Base-by-base conservation (phyloP, 495 filamentous ascomycete species). In the Entonaema liquescens region DNA sequence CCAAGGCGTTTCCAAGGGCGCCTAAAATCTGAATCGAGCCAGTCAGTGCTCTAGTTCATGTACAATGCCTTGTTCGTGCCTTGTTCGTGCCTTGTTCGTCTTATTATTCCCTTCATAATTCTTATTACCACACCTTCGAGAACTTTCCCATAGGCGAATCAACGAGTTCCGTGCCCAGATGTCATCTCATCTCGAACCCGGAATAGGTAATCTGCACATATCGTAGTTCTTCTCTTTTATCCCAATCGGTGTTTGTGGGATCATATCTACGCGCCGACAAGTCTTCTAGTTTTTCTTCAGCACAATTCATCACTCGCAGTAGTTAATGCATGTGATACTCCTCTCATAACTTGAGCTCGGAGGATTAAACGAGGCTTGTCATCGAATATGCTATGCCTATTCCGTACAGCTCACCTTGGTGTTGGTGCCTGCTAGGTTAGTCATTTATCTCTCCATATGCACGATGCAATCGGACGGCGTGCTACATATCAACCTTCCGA, bases 1-100 rank as follows among this genome's bases (percentile, higher is more conserved):
- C 75, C 72, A 76, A 47, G 66, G 77, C 75, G 77, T 81, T 71
- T 79, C 76, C 77, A 82, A 72, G 77, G 82, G 82, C 81, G 81
- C 77, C 73, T 83, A 84, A 76, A 72, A 50, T 67, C 60, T 47
- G 49, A 62, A 65, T 68, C 54, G 55, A 68, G 55, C 59, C 60
- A 64, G 33, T 71, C 52, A 62, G 31, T 56, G 59, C 54, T 59
- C 25, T 9, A 49, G 19, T 40, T 29, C 29, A 0, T 59, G 23
- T 57, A 44, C 59, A 56, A 50, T 52, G 31, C 31, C 31, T 33
- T 2, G 31, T 33, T 33, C 31, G 17, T 59, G n/a, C n/a, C 40
- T 31, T 59, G 29, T 52, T 59, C n/a, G 54, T 66, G n/a, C n/a
- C 40, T 31, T 59, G 29, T 52, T 59, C n/a, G 54, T 66, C 44